Conservation (phyloP, 768 basidiomycete species). For the Xerocomellus chrysenteron region DNA sequence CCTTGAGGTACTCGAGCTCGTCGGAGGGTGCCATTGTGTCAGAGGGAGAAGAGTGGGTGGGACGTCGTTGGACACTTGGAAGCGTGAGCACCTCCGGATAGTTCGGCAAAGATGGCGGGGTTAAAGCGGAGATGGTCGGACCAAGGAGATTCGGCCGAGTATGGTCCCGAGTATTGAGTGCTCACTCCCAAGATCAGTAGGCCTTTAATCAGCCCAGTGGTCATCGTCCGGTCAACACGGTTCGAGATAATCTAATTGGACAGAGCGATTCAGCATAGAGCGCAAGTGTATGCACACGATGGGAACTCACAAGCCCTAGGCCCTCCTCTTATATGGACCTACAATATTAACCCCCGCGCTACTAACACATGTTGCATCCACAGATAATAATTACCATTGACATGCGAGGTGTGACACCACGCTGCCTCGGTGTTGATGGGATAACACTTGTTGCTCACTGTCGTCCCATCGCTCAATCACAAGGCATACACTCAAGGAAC, state of each 20-base stretch:
- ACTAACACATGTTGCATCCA: neutral
- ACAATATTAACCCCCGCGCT: neutral
- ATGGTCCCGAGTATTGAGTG: too few species aligned
- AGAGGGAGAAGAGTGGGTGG: neutral
- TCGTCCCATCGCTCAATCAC: neutral
- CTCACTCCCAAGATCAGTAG: too few species aligned
- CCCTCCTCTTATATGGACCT: neutral
- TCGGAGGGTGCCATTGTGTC: slow-evolving; percentile 55
- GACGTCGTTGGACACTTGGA: neutral
- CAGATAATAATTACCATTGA: neutral
- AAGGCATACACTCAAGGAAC: neutral
- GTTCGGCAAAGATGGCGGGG: slow-evolving; percentile 5
- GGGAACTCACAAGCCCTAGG: neutral
- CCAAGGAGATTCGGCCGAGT: neutral
- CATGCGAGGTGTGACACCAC: too few species aligned
- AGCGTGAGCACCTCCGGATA: neutral
- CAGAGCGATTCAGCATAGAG: neutral
- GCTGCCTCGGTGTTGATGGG: too few species aligned
- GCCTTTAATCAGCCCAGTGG: neutral
- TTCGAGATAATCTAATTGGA: neutral
- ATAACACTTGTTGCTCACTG: too few species aligned
- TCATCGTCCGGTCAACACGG: too few species aligned
- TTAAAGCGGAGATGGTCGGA: slow-evolving; percentile 28
- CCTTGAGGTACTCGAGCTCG: slow-evolving; percentile 94
- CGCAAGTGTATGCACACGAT: neutral